Percentiles rank a stretch among this genome's conserved stretches.
phyloP scores from a whole-genome alignment of 495 filamentous ascomycete species.

The Neurospora intermedia region DNA sequence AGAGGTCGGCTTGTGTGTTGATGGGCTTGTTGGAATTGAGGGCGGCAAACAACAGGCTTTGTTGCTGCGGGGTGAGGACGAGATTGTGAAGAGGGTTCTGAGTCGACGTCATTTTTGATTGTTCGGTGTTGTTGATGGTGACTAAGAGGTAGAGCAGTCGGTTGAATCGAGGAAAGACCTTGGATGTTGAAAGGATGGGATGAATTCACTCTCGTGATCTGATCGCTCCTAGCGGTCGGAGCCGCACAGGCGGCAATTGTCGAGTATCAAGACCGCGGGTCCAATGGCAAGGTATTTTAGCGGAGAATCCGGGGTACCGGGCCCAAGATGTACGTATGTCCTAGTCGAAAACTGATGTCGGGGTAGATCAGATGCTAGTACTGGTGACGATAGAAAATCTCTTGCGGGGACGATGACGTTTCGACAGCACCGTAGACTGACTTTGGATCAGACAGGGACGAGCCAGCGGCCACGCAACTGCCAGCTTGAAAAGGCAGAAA shows the following conservation, averaged over 20 bases:
- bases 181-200: background rate
- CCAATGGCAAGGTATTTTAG: background rate
- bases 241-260: background rate
- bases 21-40: conserved; percentile 61
- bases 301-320: background rate
- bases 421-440: background rate
- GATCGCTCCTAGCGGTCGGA: background rate
- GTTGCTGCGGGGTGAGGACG: conserved; percentile 70
- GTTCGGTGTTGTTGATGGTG: conserved; percentile 13
- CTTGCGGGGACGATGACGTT: background rate
- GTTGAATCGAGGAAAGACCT: background rate
- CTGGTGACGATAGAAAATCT: background rate
- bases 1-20: conserved; percentile 31
- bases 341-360: background rate
- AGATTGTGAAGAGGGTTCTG: conserved; percentile 31
- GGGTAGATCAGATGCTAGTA: background rate
- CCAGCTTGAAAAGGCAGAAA: background rate
- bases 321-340: background rate
- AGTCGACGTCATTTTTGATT: conserved; percentile 35
- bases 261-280: background rate
- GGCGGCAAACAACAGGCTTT: conserved; percentile 78
- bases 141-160: background rate
- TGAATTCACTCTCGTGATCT: background rate
- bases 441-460: background rate
- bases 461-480: background rate